Base-by-base conservation (phyloP, 2,329 filamentous ascomycete genomes). In the Lachnellula occidentalis region DNA sequence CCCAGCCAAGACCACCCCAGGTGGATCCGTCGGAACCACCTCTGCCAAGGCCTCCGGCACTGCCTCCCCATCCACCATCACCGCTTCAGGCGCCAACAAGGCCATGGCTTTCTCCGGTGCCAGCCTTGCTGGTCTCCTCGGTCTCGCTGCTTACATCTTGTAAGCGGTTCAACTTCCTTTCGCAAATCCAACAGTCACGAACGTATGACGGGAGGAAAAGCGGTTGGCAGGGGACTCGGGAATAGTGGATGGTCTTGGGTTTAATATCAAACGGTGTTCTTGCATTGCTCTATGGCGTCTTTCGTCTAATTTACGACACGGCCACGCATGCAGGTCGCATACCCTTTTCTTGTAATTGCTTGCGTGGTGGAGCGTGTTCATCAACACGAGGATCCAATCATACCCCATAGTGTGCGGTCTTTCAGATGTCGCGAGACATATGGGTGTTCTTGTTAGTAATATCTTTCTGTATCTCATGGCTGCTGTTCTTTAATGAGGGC, bases 101-200 rank as follows among this genome's bases (percentile, higher is more conserved):
- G 72, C 72, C 61, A 76, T 76, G 62, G 78, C 73, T 66, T 70
- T 82, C 64, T 82, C 80, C 42, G 81, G 79, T 60, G 82, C 78
- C 58, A 79, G 74, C 63, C 78, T 85, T 64, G 81, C 79, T 64
- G 81, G 78, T 75, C 69, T 83, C 63, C 73, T 84, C 69, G 82
- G 78, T 67, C 69, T 84, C 58, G 80, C 78, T 67, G 81, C 79
- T 66, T 68, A 63, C 66, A 49, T 69, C 53, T 67, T 70, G 65
- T 70, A 69, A 69, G 62, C 61, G 57, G 50, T 56, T 58, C 21
- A 43, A 55, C 51, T 48, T 58, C 59, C 47, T 58, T 74, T 79
- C 70, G 68, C 77, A 67, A 76, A 83, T 74, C 83, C 82, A 79
- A 77, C 74, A 55, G 63, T 67, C 66, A 59, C 56, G 58, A 64